phyloP scores from a whole-genome alignment of 148 eudicot species.

The Cornus controversa region DNA sequence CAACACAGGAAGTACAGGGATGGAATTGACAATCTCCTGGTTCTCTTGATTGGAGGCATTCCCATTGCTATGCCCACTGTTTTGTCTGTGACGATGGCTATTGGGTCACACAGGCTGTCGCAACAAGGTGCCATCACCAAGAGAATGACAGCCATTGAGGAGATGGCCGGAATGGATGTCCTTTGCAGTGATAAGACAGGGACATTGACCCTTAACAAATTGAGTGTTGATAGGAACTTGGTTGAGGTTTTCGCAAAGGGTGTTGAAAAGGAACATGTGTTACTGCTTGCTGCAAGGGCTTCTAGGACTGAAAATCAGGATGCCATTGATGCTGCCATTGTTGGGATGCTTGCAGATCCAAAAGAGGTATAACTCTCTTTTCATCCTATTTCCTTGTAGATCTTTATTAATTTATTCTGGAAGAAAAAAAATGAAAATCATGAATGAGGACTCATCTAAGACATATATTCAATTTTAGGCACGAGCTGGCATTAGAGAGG shows the following conservation, averaged over 20 bases:
- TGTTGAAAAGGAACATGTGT: constrained; percentile 74
- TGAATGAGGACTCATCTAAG: constrained; percentile 22
- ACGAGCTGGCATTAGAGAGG: constrained; percentile 72
- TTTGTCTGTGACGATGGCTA: constrained; percentile 96
- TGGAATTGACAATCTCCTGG: constrained; percentile 89
- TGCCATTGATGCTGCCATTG: constrained; percentile 93
- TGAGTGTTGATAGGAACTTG: constrained; percentile 84
- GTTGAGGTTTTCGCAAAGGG: constrained; percentile 86
- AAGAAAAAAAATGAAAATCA: neutral
- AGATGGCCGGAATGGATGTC: constrained; percentile 99
- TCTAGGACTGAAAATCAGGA: constrained; percentile 93
- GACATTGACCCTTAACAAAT: constrained; percentile 87
- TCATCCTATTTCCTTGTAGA: neutral
- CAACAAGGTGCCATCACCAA: constrained; percentile 98
- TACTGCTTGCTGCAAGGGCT: constrained; percentile 89
- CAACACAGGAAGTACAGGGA: constrained; percentile 70
- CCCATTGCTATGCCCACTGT: constrained; percentile 99
- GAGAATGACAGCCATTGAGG: constrained; percentile 99
- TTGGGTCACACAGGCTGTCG: constrained; percentile 92
- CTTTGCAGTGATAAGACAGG: constrained; percentile 98
- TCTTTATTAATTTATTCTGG: neutral
- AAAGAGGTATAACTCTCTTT: constrained; percentile 61
- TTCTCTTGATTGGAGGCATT: constrained; percentile 94
- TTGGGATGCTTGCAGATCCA: constrained; percentile 94
- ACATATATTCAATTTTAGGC: constrained; percentile 37